Conservation (phyloP, 2,329 filamentous ascomycete species). For the Pyricularia pennisetigena region DNA sequence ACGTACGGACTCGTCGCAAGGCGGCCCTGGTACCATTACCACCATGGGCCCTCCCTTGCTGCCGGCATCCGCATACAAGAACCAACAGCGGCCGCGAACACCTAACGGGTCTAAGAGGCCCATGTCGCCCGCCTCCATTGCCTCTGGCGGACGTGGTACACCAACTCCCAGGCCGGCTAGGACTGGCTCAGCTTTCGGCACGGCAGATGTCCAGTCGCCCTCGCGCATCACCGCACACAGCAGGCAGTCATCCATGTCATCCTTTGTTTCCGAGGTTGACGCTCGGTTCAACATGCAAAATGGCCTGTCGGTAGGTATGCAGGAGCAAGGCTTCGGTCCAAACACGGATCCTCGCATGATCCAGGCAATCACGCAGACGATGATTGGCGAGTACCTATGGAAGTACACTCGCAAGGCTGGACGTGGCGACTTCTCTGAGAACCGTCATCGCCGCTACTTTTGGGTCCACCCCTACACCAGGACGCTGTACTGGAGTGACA, state of each 20-base stretch:
- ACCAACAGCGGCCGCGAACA: slow-evolving; percentile 45
- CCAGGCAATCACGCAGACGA: slow-evolving; percentile 96
- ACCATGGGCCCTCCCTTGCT: slow-evolving; percentile 77
- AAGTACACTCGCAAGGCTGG: slow-evolving; percentile 96
- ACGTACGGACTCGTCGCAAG: slow-evolving; percentile 42
- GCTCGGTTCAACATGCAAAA: slow-evolving; percentile 73
- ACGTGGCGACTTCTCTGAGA: slow-evolving; percentile 79
- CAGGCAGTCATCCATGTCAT: slow-evolving; percentile 81
- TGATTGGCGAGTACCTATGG: slow-evolving; percentile 99
- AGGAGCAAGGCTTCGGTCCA: slow-evolving; percentile 49
- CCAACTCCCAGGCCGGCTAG: slow-evolving; percentile 44
- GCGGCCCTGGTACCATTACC: slow-evolving; percentile 21
- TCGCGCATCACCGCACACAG: slow-evolving; percentile 30
- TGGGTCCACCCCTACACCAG: slow-evolving; percentile 98
- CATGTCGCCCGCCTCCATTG: slow-evolving; percentile 32
- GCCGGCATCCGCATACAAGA: slow-evolving; percentile 61
- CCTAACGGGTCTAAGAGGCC: slow-evolving; percentile 41
- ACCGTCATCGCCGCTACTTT: slow-evolving; percentile 90
- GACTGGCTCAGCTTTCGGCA: slow-evolving; percentile 30
- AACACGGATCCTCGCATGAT: slow-evolving; percentile 95
- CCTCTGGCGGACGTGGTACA: slow-evolving; percentile 32
- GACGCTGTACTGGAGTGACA: slow-evolving; percentile 92
- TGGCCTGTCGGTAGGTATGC: slow-evolving; percentile 36
- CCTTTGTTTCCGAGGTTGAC: slow-evolving; percentile 90
- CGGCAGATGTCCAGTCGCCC: slow-evolving; percentile 37